Evolutionary conservation across 164 flowering plant genomes (phyloP), one percentile per base, ranked within the genome.

Genomic region (Vitis labrusca): DNA sequence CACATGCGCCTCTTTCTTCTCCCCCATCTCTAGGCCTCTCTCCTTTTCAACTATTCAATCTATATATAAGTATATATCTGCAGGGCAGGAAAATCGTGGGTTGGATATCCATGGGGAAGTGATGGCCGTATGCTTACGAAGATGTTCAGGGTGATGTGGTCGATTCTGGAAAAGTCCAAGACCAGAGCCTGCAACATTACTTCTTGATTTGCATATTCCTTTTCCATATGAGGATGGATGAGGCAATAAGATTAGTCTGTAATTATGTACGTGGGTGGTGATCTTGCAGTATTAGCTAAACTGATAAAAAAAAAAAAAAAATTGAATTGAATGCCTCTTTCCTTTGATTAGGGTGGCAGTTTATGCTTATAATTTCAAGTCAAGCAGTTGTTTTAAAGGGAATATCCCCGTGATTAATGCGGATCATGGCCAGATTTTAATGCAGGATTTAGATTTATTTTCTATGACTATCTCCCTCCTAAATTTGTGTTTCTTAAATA

Each of bases 81-180:
- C 84, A 85, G 93, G 69, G 64, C 74, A 77, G 44, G 89, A 78
- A 50, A 23, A 23, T 23, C 2, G 27, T 23, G 27, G 27, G 27
- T 23, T 76, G 82, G 89, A 79, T 71, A 79, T 89, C n/a, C 97
- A 90, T 0, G 94, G 91, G 0, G 92, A 92, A 75, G 97, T 90
- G 63, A 92, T 88, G 94, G 94, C 27, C 97, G 9, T 90, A 93
- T 61, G 83, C 70, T 5, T 92, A 90, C 58, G 94, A 92, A 61
- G 97, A 92, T 78, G 92, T 92, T 23, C 91, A 84, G 57, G 57
- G 94, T 91, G 61, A 91, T 91, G 94, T 89, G 94, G 94, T 91
- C 93, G 27, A 23, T 91, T 66, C 82, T 89, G 2, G 88, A 88
- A 81, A 85, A 84, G 75, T 81, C 93, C 70, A 80, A 79, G 67